A percentile compares a stretch with the other conserved stretches of the same genome.
Evolutionary conservation across 208 protist species (phyloP).

Genomic region (Crithidia bombi): DNA sequence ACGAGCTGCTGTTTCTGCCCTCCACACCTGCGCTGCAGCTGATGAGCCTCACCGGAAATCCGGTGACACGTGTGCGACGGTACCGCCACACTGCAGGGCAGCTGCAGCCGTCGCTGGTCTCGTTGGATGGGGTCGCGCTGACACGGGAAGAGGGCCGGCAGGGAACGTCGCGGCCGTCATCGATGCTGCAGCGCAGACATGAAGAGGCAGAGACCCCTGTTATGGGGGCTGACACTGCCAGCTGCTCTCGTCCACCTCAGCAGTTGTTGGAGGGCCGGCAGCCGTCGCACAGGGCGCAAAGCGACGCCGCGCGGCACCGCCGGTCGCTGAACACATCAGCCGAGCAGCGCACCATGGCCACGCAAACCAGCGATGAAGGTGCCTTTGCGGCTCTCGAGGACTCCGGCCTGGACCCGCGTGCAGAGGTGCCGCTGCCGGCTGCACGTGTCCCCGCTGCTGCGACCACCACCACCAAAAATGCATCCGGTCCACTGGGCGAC

Average conservation of each 20-base stretch:
- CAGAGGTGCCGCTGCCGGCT: not conserved
- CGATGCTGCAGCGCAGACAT: not conserved
- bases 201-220: not conserved
- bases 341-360: not conserved
- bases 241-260: too few species aligned
- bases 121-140: slow-evolving; percentile 74
- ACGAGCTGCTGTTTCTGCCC: slow-evolving; percentile 68
- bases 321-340: not conserved
- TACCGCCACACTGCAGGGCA: slow-evolving; percentile 55
- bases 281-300: too few species aligned
- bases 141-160: slow-evolving; percentile 22
- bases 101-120: slow-evolving; percentile 50
- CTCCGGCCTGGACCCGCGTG: not conserved
- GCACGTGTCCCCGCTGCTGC: not conserved
- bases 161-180: not conserved
- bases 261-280: too few species aligned
- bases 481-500: not conserved
- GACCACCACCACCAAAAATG: not conserved
- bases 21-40: slow-evolving; percentile 58
- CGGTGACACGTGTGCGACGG: slow-evolving; percentile 51
- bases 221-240: too few species aligned
- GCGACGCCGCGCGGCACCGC: too few species aligned
- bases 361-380: slow-evolving; percentile 7
- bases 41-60: slow-evolving; percentile 62
- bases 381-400: not conserved